phyloP scores from a whole-genome alignment of 306 rosid genomes.

The Nissolia schottii region DNA sequence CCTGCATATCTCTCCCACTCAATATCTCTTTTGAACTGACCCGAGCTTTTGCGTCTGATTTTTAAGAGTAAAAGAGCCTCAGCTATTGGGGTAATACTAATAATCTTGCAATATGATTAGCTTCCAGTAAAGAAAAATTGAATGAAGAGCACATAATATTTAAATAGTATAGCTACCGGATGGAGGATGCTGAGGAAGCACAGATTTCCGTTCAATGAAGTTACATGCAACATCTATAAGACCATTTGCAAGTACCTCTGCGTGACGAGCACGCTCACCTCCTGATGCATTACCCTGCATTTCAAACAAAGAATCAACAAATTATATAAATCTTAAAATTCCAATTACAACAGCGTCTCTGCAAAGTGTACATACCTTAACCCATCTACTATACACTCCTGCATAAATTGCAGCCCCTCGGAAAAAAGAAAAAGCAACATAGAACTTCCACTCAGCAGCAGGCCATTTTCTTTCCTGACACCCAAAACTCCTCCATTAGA shows the following conservation, averaged over 20 bases:
- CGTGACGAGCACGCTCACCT: slow-evolving; percentile 71
- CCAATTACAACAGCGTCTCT: slow-evolving; percentile 4
- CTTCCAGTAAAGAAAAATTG: slow-evolving; percentile 10
- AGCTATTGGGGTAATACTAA: slow-evolving; percentile 16
- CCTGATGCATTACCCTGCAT: slow-evolving; percentile 94
- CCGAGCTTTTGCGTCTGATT: slow-evolving; percentile 32
- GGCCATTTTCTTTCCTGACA: slow-evolving; percentile 92
- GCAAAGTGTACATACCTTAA: slow-evolving; percentile 49
- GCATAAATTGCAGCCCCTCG: slow-evolving; percentile 84
- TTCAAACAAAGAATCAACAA: slow-evolving; percentile 23
- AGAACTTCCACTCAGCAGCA: slow-evolving; percentile 82
- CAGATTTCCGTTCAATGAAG: slow-evolving; percentile 49
- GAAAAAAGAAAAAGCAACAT: slow-evolving; percentile 76
- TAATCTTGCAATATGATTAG: slow-evolving; percentile 19
- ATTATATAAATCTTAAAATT: slow-evolving; percentile 12
- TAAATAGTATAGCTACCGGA: slow-evolving; percentile 48
- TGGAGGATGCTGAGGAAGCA: slow-evolving; percentile 83
- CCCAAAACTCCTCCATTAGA: slow-evolving; percentile 25
- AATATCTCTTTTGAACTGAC: slow-evolving; percentile 32
- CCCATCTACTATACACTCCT: slow-evolving; percentile 87
- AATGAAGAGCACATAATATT: slow-evolving; percentile 15
- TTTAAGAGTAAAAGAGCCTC: slow-evolving; percentile 26
- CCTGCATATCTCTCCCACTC: slow-evolving; percentile 39
- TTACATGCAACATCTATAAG: slow-evolving; percentile 65
- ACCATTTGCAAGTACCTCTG: slow-evolving; percentile 57